Percentiles rank a stretch among this genome's conserved stretches.
phyloP scores from a whole-genome alignment of 331 rosid species.

The Dryas integrifolia region DNA sequence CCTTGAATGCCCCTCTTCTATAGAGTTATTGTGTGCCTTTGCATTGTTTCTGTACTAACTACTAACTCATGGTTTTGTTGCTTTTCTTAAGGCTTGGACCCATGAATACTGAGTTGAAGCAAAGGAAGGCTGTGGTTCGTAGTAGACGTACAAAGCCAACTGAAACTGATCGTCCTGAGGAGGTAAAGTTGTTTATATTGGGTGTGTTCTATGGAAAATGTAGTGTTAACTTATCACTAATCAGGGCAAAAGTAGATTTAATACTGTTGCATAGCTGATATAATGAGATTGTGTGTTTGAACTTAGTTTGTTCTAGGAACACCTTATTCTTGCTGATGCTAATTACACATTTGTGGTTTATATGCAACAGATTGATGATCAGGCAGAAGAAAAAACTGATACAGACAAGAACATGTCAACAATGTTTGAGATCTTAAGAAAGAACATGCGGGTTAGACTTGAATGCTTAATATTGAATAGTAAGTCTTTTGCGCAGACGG shows the following conservation, averaged over 20 bases:
- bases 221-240: neutral
- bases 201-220: neutral
- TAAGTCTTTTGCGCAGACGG: constrained; percentile 69
- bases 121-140: constrained; percentile 37
- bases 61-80: neutral
- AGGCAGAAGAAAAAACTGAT: constrained; percentile 51
- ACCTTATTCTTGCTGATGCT: neutral
- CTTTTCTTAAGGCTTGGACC: constrained; percentile 69
- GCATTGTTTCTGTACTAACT: neutral
- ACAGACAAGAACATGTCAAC: constrained; percentile 70
- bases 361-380: constrained; percentile 53
- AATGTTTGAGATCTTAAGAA: constrained; percentile 59
- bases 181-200: constrained; percentile 39
- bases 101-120: constrained; percentile 64
- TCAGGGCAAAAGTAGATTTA: neutral
- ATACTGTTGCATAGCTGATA: no score
- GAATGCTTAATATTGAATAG: constrained; percentile 63
- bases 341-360: constrained; percentile 3
- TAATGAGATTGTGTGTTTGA: no score
- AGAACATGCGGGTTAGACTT: constrained; percentile 40
- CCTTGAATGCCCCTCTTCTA: neutral
- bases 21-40: neutral
- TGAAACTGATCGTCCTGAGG: constrained; percentile 53
- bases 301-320: neutral
- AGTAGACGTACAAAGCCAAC: constrained; percentile 42